Evolutionary conservation across 345 rosid species (phyloP).

Genomic region (Trapa incisa): DNA sequence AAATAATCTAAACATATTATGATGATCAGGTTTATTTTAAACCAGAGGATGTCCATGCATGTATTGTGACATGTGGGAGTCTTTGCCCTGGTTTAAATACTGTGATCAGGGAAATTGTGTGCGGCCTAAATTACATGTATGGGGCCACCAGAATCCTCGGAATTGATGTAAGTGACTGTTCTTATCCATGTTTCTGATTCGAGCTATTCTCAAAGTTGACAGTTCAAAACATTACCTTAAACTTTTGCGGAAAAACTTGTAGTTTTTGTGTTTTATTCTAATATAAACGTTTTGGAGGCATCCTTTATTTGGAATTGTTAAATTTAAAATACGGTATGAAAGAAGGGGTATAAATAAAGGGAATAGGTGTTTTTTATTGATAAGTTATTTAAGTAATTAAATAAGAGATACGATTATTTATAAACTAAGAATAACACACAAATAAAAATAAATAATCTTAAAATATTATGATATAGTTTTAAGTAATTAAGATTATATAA

Average conservation of each 20-base stretch:
- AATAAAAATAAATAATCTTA: too few species aligned
- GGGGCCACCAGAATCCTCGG: slow-evolving; percentile 30
- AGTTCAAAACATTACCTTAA: neutral
- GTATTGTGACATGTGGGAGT: slow-evolving; percentile 37
- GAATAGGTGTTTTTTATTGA: too few species aligned
- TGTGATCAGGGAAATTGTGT: slow-evolving; percentile 34
- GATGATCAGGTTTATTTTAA: slow-evolving; percentile 24
- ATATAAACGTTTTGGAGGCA: neutral
- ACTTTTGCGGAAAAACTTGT: neutral
- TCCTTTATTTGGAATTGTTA: neutral
- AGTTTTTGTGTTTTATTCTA: neutral
- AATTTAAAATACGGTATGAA: too few species aligned
- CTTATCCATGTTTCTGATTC: slow-evolving; percentile 3
- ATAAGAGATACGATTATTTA: too few species aligned
- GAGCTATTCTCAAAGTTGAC: neutral
- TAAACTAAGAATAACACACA: too few species aligned
- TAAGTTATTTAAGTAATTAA: too few species aligned
- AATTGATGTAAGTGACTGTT: slow-evolving; percentile 23
- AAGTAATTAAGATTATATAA: too few species aligned
- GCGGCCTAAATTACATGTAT: slow-evolving; percentile 30
- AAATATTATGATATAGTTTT: too few species aligned
- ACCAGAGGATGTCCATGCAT: slow-evolving; percentile 27
- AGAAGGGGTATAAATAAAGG: too few species aligned
- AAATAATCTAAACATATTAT: neutral
- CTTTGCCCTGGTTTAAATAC: slow-evolving; percentile 39